These are phyloP conservation scores for Neurospora cerealis DNA, from an alignment of 495 filamentous ascomycete genomes.

Conservation along the genomic window DNA sequence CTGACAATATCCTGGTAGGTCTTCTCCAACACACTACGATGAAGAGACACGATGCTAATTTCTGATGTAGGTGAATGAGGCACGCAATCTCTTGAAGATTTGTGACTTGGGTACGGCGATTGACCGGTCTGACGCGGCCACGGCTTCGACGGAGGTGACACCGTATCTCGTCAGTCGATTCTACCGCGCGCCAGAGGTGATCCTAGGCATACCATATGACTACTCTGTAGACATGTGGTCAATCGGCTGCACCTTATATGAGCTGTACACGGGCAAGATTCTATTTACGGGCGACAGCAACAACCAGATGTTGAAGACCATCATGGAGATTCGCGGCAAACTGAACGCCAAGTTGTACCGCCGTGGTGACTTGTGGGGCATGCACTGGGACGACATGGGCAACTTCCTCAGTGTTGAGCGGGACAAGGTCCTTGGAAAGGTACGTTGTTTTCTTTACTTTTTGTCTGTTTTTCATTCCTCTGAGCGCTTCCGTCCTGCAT, in stretches of 20 bases:
- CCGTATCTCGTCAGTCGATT: slow-evolving; percentile 94
- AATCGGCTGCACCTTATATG: slow-evolving; percentile 92
- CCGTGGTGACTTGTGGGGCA: slow-evolving; percentile 56
- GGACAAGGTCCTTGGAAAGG: slow-evolving; percentile 76
- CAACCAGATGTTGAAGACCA: slow-evolving; percentile 92
- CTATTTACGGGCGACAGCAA: slow-evolving; percentile 91
- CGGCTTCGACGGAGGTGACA: slow-evolving; percentile 67
- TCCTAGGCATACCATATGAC: slow-evolving; percentile 89
- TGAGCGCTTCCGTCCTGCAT: not conserved
- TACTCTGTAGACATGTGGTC: slow-evolving; percentile 96
- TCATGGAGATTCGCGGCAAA: slow-evolving; percentile 94
- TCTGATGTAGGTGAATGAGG: slow-evolving; percentile 57
- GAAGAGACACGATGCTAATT: not conserved
- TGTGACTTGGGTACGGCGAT: slow-evolving; percentile 94
- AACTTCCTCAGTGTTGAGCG: slow-evolving; percentile 82
- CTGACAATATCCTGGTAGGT: slow-evolving; percentile 80
- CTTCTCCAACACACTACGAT: not conserved
- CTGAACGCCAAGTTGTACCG: slow-evolving; percentile 79
- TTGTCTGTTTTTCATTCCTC: slow-evolving; percentile 7
- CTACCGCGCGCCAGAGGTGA: slow-evolving; percentile 94
- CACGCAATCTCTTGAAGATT: slow-evolving; percentile 77
- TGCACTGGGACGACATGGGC: slow-evolving; percentile 80
- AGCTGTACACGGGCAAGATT: slow-evolving; percentile 95
- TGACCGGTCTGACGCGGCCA: slow-evolving; percentile 62
- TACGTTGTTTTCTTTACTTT: slow-evolving; percentile 26